These are phyloP conservation scores for Calonectria pseudoturangicola DNA, from an alignment of 2,329 filamentous ascomycete genomes.

Conservation along the genomic window DNA sequence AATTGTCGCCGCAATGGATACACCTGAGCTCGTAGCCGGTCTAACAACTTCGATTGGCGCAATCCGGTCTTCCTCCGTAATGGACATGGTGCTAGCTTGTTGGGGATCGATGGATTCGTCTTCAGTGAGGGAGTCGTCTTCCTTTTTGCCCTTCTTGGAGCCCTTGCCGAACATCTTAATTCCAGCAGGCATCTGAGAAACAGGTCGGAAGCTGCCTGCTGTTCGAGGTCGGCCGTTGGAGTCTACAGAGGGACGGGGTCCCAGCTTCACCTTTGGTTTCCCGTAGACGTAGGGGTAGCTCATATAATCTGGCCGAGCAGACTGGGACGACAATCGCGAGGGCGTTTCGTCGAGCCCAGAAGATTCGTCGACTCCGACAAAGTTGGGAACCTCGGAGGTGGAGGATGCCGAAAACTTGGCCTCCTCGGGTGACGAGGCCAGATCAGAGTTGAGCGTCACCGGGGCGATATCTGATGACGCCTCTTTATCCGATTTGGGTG, in stretches of 20 bases:
- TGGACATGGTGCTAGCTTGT: slow-evolving; percentile 60
- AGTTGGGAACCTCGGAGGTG: slow-evolving; percentile 70
- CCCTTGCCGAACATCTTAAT: slow-evolving; percentile 81
- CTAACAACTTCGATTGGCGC: slow-evolving; percentile 53
- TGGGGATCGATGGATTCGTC: slow-evolving; percentile 62
- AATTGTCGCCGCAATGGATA: slow-evolving; percentile 63
- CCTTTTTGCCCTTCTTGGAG: slow-evolving; percentile 67
- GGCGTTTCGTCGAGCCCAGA: slow-evolving; percentile 66
- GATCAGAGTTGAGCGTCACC: slow-evolving; percentile 71
- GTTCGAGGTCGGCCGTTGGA: slow-evolving; percentile 76
- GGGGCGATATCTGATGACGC: slow-evolving; percentile 55
- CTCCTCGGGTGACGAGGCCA: slow-evolving; percentile 70
- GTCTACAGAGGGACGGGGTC: slow-evolving; percentile 86
- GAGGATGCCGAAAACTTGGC: slow-evolving; percentile 68
- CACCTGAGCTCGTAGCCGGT: slow-evolving; percentile 67
- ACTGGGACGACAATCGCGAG: slow-evolving; percentile 71
- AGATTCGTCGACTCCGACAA: slow-evolving; percentile 67
- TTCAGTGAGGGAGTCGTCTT: slow-evolving; percentile 56
- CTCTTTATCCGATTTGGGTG: slow-evolving; percentile 56
- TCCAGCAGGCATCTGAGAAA: slow-evolving; percentile 87
- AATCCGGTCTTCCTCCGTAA: slow-evolving; percentile 57
- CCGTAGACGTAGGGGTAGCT: slow-evolving; percentile 70
- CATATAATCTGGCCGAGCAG: slow-evolving; percentile 70
- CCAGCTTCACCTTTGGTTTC: slow-evolving; percentile 92
- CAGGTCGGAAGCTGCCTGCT: slow-evolving; percentile 79